Conservation (phyloP, 2,329 filamentous ascomycete species). For the Colletotrichum sp. region DNA sequence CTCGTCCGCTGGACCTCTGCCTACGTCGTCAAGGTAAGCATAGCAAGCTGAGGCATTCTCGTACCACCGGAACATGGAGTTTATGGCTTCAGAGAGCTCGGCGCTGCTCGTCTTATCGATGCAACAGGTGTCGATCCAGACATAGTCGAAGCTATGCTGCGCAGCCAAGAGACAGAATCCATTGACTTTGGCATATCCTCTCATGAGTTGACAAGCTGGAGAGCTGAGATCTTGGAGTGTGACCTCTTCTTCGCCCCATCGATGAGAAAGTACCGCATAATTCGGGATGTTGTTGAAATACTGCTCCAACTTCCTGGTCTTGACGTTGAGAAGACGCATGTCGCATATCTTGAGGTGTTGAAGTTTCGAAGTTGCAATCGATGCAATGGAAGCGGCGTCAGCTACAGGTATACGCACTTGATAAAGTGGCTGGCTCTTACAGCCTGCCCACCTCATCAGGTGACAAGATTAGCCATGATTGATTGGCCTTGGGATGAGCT, state of each 20-base stretch:
- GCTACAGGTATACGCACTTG: not conserved
- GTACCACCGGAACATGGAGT: constrained; percentile 24
- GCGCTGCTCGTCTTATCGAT: constrained; percentile 21
- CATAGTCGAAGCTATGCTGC: not conserved
- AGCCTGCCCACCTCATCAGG: not conserved
- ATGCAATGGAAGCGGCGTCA: not conserved
- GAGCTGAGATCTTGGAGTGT: constrained; percentile 28
- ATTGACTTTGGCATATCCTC: constrained; percentile 29
- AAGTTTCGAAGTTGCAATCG: not conserved
- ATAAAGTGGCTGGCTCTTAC: not conserved
- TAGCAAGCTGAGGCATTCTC: constrained; percentile 8
- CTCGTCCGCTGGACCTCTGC: not conserved
- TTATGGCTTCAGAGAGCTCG: constrained; percentile 18
- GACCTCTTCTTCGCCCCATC: constrained; percentile 35
- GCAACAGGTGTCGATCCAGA: constrained; percentile 23
- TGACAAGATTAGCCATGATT: not conserved
- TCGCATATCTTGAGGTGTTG: not conserved
- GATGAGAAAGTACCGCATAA: constrained; percentile 42
- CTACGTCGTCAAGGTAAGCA: constrained; percentile 16
- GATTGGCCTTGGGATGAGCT: not conserved
- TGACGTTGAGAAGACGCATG: constrained; percentile 32
- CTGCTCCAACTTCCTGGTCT: constrained; percentile 23
- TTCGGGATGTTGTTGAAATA: constrained; percentile 23
- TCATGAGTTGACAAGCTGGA: not conserved
- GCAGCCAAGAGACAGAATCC: constrained; percentile 22